Conservation (phyloP, 169 alveolate genomes). For the Ichthyophthirius multifiliis region DNA sequence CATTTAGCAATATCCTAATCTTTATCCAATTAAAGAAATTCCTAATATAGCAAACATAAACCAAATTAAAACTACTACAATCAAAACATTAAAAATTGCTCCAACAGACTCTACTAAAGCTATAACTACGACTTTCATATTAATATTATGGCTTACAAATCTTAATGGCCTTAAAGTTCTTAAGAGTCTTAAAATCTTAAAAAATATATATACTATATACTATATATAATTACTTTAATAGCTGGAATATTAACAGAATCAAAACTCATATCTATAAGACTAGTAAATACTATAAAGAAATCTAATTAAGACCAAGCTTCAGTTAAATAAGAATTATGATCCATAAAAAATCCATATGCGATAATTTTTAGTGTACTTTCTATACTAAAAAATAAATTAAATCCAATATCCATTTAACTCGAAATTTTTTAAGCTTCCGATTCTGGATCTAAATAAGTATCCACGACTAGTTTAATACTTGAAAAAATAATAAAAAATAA, state of each 20-base stretch:
- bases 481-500: slow-evolving; percentile 64
- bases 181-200: slow-evolving; percentile 62
- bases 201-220: not conserved
- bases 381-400: slow-evolving; percentile 63
- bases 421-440: slow-evolving; percentile 8
- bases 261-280: not conserved
- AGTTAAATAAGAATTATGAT: slow-evolving; percentile 77
- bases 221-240: not conserved
- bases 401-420: slow-evolving; percentile 55
- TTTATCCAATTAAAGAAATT: slow-evolving; percentile 60
- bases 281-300: slow-evolving; percentile 74
- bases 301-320: slow-evolving; percentile 85
- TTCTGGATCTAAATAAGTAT: slow-evolving; percentile 70
- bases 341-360: slow-evolving; percentile 77
- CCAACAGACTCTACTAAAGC: slow-evolving; percentile 68
- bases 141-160: slow-evolving; percentile 65
- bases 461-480: slow-evolving; percentile 70
- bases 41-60: slow-evolving; percentile 83
- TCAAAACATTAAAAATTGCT: slow-evolving; percentile 68
- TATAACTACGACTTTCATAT: slow-evolving; percentile 62
- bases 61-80: slow-evolving; percentile 63
- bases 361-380: slow-evolving; percentile 71
- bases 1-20: slow-evolving; percentile 53
- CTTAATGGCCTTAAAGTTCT: slow-evolving; percentile 77
- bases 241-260: not conserved